Evolutionary conservation across 176 grass and related monocot genomes (phyloP), one percentile per base, ranked within the genome.

Genomic region (Avena insularis): DNA sequence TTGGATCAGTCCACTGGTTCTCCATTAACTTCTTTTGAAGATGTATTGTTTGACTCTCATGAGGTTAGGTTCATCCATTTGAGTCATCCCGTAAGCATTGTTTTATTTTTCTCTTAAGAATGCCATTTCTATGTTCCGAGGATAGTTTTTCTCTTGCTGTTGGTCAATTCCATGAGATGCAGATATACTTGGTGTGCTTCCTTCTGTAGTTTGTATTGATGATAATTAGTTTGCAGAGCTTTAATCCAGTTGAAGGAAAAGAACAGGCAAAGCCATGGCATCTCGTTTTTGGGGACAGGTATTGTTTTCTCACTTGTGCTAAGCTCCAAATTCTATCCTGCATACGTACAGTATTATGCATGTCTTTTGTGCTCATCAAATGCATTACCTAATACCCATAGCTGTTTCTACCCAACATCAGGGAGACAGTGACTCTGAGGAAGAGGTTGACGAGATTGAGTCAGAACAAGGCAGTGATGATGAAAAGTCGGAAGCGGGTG

Each of bases 261-360:
- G 25, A 81, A 20, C 40, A 61, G 62, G 65, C 57, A 60, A 58
- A 77, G 29, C 36, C 89, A 98, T 98, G 95, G 60, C 89, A 85
- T 98, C 95, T 77, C 95, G 91, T 80, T 98, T 98, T 79, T 95
- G 95, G 95, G 83, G 66, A 80, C 92, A 91, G 89, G 91, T 90
- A 78, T 27, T 84, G 77, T 23, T 58, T 77, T 55, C 16, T 78
- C 35, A 51, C 46, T 14, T 59, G 12, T 6, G 2, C 20, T 47
- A 8, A 75, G 46, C n/a, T 17, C 13, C 27, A 63, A 15, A 19
- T 48, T 84, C 19, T 89, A 58, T 13, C 6, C 43, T 23, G 33
- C 15, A 16, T 87, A 20, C 8, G 0, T 77, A 17, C 60, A 49
- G n/a, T 35, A 46, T 47, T 75, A 54, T 59, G 19, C 46, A 21